Base-by-base conservation (phyloP, 345 rosid genomes). In the Litchi chinensis region DNA sequence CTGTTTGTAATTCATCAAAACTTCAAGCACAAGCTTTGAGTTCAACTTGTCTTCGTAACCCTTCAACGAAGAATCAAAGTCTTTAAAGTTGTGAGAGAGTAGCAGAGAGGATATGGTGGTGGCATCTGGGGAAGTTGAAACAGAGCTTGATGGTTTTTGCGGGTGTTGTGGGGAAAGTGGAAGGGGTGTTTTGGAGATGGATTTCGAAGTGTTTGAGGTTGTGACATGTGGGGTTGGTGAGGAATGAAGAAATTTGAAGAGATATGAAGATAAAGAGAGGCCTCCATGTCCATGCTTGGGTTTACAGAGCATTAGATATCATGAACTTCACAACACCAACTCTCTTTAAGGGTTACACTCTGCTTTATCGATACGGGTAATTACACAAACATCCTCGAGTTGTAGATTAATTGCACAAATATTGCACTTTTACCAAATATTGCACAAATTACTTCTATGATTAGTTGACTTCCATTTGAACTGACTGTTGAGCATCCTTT, bases 1-100 rank as follows among this genome's bases (percentile, higher is more conserved):
- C 18, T 78, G 78, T 78, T 57, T 75, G 76, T 84, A 84, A 79
- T 81, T 81, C 82, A 65, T 81, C 76, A 84, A 26, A 65, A 84
- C 46, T 41, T 82, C 78, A 60, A 82, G 76, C 65, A 82, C 87
- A 26, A 79, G 40, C 8, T 70, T 24, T 6, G 87, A 84, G 76
- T 60, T 56, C 74, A 84, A 57, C 73, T 67, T 63, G 19, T 65
- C 76, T 46, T 79, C 79, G 65, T 81, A 84, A 24, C 69, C 82
- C 37, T 46, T 43, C 11, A 84, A 77, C 65, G 76, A 39, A 37
- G 37, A 32, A 39, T 81, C 84, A 56, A 84, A 59, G 9, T 81
- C 74, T 4, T n/a, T 28, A 5, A 39, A 54, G 59, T 54, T n/a
- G 3, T 15, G 59, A 54, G 76, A 71, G 16, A 84, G 82, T 22